Evolutionary conservation across 73 alveolate genomes (phyloP), one percentile per base, ranked within the genome.

Genomic region (Stentor roeselii): DNA sequence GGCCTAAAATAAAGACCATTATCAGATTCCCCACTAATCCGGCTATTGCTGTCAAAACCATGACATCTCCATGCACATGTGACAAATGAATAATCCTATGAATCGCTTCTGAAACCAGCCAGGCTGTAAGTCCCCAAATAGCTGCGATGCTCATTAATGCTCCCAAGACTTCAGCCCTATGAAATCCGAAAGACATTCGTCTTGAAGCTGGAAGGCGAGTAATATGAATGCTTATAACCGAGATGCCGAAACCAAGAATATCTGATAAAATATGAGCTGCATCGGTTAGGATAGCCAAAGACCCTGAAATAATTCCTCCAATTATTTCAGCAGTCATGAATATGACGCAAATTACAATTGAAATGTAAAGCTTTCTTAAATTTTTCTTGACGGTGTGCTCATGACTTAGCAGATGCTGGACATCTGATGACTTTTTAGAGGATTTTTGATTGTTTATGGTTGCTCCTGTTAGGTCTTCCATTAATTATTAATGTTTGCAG

Each of bases 231-330:
- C 98, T 85, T 74, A 89, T 59, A 42, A 97, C 94, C 3, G 98
- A 86, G 83, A 97, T 97, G n/a, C 88, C 75, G 86, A 97, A 95
- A 3, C 99, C 99, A 59, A 94, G 87, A 85, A 97, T 80, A 85
- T 97, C 99, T 59, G 98, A 90, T 40, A 93, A 90, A 85, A 97
- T 82, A 92, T 97, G 99, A 21, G 99, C 98, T 11, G 99, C 97
- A 90, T 97, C 99, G 38, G 99, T 92, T 92, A 97, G 86, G 82
- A 97, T 94, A 27, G 99, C 99, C 11, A 97, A 78, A 60, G 98
- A 90, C 50, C 90, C 84, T 27, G 99, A 95, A 60, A 96, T 82
- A 74, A 88, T 82, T 4, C 99, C 99, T n/a, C 99, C 99, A 32
- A 91, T 90, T 34, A 95, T 86, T 42, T 87, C 93, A 30, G 84